Percentiles rank a stretch among this genome's conserved stretches.
Evolutionary conservation across 495 filamentous ascomycete genomes (phyloP).

Genomic region (Talaromyces thailandensis): DNA sequence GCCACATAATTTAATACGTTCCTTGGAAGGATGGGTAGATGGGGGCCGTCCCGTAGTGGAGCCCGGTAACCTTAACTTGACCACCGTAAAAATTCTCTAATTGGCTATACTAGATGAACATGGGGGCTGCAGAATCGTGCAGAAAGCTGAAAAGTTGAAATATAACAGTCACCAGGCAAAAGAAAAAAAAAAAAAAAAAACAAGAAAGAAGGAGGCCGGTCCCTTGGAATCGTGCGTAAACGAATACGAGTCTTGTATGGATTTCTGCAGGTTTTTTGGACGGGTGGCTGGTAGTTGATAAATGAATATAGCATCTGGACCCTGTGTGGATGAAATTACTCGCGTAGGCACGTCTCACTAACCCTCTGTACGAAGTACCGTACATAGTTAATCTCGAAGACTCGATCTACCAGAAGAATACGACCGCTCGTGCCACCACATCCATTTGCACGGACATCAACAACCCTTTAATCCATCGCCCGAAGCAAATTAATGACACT

Average conservation of each 20-base stretch:
- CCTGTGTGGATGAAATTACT: background rate
- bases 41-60: conserved; percentile 1
- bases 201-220: background rate
- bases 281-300: background rate
- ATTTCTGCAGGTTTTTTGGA: background rate
- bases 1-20: background rate
- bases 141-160: background rate
- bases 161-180: background rate
- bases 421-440: background rate
- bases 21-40: background rate
- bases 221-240: background rate
- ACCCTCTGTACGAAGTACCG: background rate
- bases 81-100: background rate
- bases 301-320: background rate
- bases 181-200: background rate
- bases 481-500: too few relatives aligned
- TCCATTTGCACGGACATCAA: background rate
- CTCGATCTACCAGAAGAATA: background rate
- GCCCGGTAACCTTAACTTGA: background rate
- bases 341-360: background rate
- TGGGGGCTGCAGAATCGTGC: background rate
- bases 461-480: too few relatives aligned
- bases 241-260: background rate
- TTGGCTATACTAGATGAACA: background rate
- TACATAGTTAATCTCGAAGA: background rate